Conservation (phyloP, 2,329 filamentous ascomycete genomes). For the Bisporella sp. region DNA sequence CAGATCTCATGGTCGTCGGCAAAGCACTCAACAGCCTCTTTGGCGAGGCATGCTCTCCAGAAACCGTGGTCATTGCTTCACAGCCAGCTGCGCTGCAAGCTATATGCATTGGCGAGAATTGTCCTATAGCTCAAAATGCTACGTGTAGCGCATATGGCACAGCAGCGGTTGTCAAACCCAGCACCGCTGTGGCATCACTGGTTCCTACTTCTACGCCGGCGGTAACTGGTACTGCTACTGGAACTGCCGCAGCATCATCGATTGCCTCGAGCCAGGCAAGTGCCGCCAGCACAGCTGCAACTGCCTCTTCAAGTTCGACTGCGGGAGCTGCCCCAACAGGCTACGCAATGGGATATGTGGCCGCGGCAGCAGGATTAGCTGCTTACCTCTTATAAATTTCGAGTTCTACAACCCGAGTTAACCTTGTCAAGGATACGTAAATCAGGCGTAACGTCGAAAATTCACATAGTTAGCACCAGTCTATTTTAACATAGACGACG, state of each 20-base stretch:
- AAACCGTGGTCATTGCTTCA: conserved; percentile 36
- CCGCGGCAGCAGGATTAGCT: too few species aligned
- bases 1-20: conserved; percentile 43
- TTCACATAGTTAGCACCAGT: too few species aligned
- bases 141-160: conserved; percentile 29
- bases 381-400: too few species aligned
- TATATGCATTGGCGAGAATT: conserved; percentile 47
- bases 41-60: conserved; percentile 40
- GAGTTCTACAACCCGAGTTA: too few species aligned
- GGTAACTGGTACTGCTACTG: not conserved
- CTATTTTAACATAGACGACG: too few species aligned
- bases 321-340: not conserved
- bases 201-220: not conserved
- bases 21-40: conserved; percentile 43
- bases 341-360: too few species aligned
- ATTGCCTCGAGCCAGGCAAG: not conserved
- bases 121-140: conserved; percentile 38
- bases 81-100: conserved; percentile 43
- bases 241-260: not conserved
- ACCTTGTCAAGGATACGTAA: too few species aligned
- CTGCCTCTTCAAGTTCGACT: not conserved
- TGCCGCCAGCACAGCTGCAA: not conserved
- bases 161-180: not conserved
- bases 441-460: too few species aligned
- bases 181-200: not conserved